phyloP scores from a whole-genome alignment of 495 filamentous ascomycete genomes.

The Entonaema liquescens region DNA sequence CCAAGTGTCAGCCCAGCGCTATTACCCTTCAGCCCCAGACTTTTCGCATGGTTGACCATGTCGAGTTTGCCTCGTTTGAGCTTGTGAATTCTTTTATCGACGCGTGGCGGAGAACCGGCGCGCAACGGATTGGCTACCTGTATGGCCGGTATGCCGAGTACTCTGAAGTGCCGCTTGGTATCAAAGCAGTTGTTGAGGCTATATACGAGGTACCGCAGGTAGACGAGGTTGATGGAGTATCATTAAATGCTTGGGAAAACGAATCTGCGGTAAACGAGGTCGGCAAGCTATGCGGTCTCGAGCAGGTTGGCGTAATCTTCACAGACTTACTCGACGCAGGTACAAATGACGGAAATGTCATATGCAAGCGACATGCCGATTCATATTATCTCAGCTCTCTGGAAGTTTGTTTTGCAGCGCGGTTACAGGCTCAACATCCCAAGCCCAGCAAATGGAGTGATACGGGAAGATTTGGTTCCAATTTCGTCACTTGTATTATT shows the following conservation, averaged over 20 bases:
- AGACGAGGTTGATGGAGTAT: conserved; percentile 89
- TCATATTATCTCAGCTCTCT: conserved; percentile 94
- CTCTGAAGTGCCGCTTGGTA: conserved; percentile 86
- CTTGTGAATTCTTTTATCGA: conserved; percentile 88
- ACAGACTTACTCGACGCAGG: conserved; percentile 91
- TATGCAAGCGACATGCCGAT: conserved; percentile 96
- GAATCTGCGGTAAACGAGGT: conserved; percentile 84
- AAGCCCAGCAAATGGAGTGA: conserved; percentile 98
- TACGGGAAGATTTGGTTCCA: conserved; percentile 91
- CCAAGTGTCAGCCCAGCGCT: conserved; percentile 96
- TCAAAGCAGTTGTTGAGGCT: conserved; percentile 96
- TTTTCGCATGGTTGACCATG: conserved; percentile 98
- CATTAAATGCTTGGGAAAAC: conserved; percentile 86
- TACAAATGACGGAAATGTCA: conserved; percentile 77
- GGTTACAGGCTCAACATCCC: conserved; percentile 85
- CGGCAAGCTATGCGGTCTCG: conserved; percentile 83
- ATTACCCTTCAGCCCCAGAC: conserved; percentile 94
- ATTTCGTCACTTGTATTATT: conserved; percentile 95
- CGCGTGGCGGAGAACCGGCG: conserved; percentile 83
- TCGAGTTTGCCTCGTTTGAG: conserved; percentile 86
- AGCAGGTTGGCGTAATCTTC: conserved; percentile 93
- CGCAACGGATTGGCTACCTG: conserved; percentile 87
- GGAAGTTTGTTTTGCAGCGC: conserved; percentile 88
- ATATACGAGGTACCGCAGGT: conserved; percentile 97
- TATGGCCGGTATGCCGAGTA: conserved; percentile 95